Evolutionary conservation across 129 eudicot species (phyloP).

Genomic region (Logfia minima): DNA sequence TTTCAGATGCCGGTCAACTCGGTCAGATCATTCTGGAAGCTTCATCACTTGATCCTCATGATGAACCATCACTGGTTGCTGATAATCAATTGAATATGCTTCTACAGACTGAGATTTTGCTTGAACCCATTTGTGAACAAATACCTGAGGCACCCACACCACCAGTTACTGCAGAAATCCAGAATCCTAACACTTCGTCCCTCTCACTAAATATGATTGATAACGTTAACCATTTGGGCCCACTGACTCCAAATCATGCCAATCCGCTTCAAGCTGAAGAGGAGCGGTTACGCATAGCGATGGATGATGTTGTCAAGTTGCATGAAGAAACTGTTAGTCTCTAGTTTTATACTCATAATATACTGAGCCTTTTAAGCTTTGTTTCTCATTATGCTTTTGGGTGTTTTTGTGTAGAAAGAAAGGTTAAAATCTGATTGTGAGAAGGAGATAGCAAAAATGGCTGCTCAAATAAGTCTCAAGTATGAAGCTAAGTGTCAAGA

Average conservation of each 20-base stretch:
- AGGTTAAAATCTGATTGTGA: constrained; percentile 56
- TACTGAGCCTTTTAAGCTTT: neutral
- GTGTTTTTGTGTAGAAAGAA: neutral
- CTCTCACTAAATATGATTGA: constrained; percentile 13
- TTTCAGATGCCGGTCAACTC: constrained; percentile 28
- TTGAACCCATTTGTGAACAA: no score
- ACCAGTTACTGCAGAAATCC: constrained; percentile 18
- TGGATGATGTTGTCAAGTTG: constrained; percentile 28
- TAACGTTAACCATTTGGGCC: constrained; percentile 21
- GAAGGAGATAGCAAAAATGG: constrained; percentile 57
- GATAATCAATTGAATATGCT: constrained; percentile 17
- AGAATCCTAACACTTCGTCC: constrained; percentile 22
- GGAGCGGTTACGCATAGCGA: constrained; percentile 40
- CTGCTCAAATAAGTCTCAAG: constrained; percentile 49
- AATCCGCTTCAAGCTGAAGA: constrained; percentile 69
- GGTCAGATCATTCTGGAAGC: constrained; percentile 26
- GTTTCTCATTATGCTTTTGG: neutral
- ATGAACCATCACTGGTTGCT: constrained; percentile 18
- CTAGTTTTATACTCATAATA: constrained; percentile 1
- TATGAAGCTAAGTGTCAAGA: constrained; percentile 53
- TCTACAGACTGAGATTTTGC: neutral
- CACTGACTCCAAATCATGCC: constrained; percentile 21
- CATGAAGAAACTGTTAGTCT: constrained; percentile 61
- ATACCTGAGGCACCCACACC: constrained; percentile 13
- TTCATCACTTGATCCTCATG: constrained; percentile 18